Base-by-base conservation (phyloP, 805 yeast species). In the Candida broadrunensis region DNA sequence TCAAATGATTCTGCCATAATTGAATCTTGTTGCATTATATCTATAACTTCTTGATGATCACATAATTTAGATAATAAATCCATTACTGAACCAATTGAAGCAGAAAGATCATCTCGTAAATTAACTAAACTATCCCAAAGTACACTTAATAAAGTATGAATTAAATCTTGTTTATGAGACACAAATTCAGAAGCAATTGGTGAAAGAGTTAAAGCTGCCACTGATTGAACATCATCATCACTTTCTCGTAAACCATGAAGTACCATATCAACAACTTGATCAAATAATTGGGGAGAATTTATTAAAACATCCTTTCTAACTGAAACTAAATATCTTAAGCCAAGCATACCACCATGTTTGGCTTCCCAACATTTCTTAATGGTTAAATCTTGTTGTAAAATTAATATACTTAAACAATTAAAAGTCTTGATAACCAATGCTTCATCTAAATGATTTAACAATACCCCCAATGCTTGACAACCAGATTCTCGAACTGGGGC, bases 401-500 rank as follows among this genome's bases (percentile, higher is more conserved):
- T 88, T 38, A 93, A 66, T 33, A 77, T 73, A 37, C 81, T 77
- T 43, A 93, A 70, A 15, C 83, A 80, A 9, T 69, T 55, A 56
- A 89, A 91, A 0, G 88, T 79, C 36, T 75, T 71, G 7, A 80
- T 52, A 5, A 86, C 83, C 1, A 77, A 65, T 2, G 71, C 74
- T 30, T 77, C 76, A 15, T 81, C 74, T 37, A 93, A 63, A 61
- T 88, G 93, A n/a, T 85, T 67, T 34, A 93, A 65, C 30, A 91
- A 65, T 1, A 97, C 96, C 13, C 96, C 98, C 36, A 93, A 65
- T 0, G 97, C 81, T 63, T 93, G 99, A 0, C 97, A 97, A 21
- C 91, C 88, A 26, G 96, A 88, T 63, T 95, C 99, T 56, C 99
- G 72, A 4, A 93, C 98, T 1, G 99, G 99, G 0, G 98, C 98